phyloP scores from a whole-genome alignment of 129 eudicot species.

The Flaveria linearis region DNA sequence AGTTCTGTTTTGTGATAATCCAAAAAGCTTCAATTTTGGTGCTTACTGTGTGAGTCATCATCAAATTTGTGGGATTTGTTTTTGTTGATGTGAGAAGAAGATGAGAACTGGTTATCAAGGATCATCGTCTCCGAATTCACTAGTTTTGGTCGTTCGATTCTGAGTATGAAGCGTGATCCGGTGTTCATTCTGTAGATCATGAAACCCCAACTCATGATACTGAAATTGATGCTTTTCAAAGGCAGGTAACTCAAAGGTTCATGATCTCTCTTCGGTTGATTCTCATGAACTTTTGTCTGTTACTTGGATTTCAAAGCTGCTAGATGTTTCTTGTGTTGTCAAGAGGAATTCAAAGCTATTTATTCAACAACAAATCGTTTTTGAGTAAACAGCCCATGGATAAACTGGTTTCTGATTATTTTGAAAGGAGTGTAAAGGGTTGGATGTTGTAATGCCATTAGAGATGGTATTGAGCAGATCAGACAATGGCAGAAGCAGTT shows the following conservation, averaged over 20 bases:
- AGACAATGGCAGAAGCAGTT: slow-evolving; percentile 65
- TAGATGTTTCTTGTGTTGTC: slow-evolving; percentile 61
- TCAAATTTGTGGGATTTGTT: neutral
- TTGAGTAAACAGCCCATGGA: slow-evolving; percentile 52
- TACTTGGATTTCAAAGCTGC: slow-evolving; percentile 64
- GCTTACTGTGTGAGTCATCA: neutral
- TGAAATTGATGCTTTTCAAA: slow-evolving; percentile 54
- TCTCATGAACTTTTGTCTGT: slow-evolving; percentile 61
- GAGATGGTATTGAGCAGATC: slow-evolving; percentile 74
- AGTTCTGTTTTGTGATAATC: no score
- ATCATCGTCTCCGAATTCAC: slow-evolving; percentile 39
- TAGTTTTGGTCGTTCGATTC: slow-evolving; percentile 51
- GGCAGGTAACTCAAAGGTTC: slow-evolving; percentile 48
- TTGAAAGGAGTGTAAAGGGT: slow-evolving; percentile 74
- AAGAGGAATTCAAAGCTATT: slow-evolving; percentile 51
- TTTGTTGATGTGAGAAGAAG: slow-evolving; percentile 21
- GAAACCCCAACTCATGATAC: slow-evolving; percentile 40
- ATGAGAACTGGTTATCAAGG: slow-evolving; percentile 54
- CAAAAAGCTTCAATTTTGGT: slow-evolving; percentile 14
- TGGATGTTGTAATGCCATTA: slow-evolving; percentile 78
- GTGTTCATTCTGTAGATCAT: slow-evolving; percentile 59
- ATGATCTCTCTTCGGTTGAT: slow-evolving; percentile 45
- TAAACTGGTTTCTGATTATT: slow-evolving; percentile 47
- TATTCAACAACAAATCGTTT: slow-evolving; percentile 36
- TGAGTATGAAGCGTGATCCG: slow-evolving; percentile 60